Evolutionary conservation across 116 monocot genomes (phyloP).

Genomic region (Papilionanthe hybrid): DNA sequence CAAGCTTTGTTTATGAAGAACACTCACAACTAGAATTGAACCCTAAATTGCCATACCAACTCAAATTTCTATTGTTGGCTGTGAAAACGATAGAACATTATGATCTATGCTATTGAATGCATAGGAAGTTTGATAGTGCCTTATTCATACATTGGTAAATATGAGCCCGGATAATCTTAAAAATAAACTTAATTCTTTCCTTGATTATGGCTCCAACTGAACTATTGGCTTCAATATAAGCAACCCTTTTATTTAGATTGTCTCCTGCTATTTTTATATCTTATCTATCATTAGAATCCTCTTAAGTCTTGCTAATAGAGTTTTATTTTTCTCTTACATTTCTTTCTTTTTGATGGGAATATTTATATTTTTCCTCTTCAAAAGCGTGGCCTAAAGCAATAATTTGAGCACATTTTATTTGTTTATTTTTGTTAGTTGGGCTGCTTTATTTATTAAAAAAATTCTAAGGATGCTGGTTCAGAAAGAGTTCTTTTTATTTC

Average conservation of each 20-base stretch:
- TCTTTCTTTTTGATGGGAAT: too few species aligned
- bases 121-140: neutral
- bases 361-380: too few species aligned
- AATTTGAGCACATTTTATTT: too few species aligned
- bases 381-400: too few species aligned
- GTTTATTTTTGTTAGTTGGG: too few species aligned
- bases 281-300: neutral
- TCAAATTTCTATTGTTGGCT: neutral
- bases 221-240: neutral
- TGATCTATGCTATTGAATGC: neutral
- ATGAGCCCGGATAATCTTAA: neutral
- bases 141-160: neutral
- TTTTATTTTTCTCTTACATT: too few species aligned
- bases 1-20: neutral
- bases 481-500: too few species aligned
- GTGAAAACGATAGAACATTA: neutral
- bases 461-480: too few species aligned
- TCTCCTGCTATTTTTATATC: neutral
- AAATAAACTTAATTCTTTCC: neutral
- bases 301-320: neutral
- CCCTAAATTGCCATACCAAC: neutral
- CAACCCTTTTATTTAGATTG: neutral
- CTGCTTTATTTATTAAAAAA: too few species aligned
- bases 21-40: neutral
- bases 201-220: neutral